Evolutionary conservation across 2,329 filamentous ascomycete species (phyloP).

Genomic region (Scedosporium dehoogii): DNA sequence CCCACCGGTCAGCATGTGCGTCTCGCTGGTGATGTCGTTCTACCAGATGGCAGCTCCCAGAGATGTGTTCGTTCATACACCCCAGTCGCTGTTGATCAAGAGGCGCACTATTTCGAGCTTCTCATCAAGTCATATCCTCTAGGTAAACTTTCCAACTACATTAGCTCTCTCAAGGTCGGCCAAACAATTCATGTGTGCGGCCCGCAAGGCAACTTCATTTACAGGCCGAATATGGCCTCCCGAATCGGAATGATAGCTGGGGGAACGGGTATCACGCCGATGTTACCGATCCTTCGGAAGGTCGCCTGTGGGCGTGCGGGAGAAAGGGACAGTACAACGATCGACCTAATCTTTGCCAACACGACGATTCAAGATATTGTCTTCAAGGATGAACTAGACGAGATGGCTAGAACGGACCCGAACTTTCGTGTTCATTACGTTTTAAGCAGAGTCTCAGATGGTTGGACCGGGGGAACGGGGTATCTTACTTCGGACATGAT

Average conservation of each 20-base stretch:
- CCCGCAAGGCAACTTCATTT: slow-evolving; percentile 96
- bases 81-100: slow-evolving; percentile 79
- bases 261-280: slow-evolving; percentile 94
- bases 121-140: slow-evolving; percentile 97
- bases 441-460: slow-evolving; percentile 86
- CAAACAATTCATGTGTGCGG: slow-evolving; percentile 84
- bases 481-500: slow-evolving; percentile 97
- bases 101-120: slow-evolving; percentile 87
- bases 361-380: slow-evolving; percentile 89
- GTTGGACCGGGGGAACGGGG: slow-evolving; percentile 85
- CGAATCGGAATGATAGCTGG: slow-evolving; percentile 98
- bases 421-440: slow-evolving; percentile 89
- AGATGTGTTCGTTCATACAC: slow-evolving; percentile 89
- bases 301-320: slow-evolving; percentile 70
- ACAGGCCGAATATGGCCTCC: slow-evolving; percentile 91
- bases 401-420: slow-evolving; percentile 63
- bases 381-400: slow-evolving; percentile 82
- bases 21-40: slow-evolving; percentile 65
- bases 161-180: slow-evolving; percentile 73
- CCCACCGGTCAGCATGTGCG: slow-evolving; percentile 99
- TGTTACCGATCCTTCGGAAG: slow-evolving; percentile 91
- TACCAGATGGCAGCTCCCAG: slow-evolving; percentile 62
- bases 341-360: slow-evolving; percentile 95
- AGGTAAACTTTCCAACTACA: slow-evolving; percentile 92
- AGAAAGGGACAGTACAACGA: slow-evolving; percentile 69